A percentile compares a stretch with the other conserved stretches of the same genome.
phyloP scores from a whole-genome alignment of 1,284 basidiomycete species.

The Cutaneotrichosporon sp. region DNA sequence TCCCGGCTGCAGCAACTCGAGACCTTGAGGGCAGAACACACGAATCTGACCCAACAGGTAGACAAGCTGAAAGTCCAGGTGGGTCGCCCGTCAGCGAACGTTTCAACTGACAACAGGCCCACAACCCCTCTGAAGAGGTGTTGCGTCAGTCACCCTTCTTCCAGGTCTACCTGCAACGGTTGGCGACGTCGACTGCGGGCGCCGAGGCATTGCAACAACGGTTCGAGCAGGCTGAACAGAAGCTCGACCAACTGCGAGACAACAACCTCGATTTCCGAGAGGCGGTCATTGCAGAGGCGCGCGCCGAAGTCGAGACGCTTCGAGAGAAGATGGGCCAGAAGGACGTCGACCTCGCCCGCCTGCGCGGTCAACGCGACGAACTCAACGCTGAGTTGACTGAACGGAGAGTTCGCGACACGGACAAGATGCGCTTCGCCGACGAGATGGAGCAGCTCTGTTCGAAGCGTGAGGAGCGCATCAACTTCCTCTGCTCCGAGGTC shows the following conservation, averaged over 20 bases:
- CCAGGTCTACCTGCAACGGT: slow-evolving; percentile 46
- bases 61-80: slow-evolving; percentile 38
- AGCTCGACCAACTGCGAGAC: slow-evolving; percentile 40
- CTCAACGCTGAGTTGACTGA: slow-evolving; percentile 69
- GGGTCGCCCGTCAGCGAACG: slow-evolving; percentile 13
- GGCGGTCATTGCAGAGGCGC: slow-evolving; percentile 37
- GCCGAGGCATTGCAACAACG: slow-evolving; percentile 38
- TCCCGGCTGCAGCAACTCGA: slow-evolving; percentile 38
- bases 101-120: slow-evolving; percentile 26
- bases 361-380: slow-evolving; percentile 80
- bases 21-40: slow-evolving; percentile 34
- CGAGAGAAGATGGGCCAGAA: slow-evolving; percentile 57
- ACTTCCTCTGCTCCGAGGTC: slow-evolving; percentile 70
- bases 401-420: slow-evolving; percentile 65
- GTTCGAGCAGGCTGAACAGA: slow-evolving; percentile 37
- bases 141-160: slow-evolving; percentile 47
- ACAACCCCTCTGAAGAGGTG: slow-evolving; percentile 40
- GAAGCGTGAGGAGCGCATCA: slow-evolving; percentile 74
- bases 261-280: slow-evolving; percentile 46
- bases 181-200: slow-evolving; percentile 34
- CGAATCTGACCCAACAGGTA: slow-evolving; percentile 37
- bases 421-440: slow-evolving; percentile 64
- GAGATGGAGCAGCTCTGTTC: slow-evolving; percentile 72
- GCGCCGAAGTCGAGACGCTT: slow-evolving; percentile 41
- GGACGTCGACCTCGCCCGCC: slow-evolving; percentile 70